Percentiles rank a stretch among this genome's conserved stretches.
These are phyloP conservation scores for Elongisporangium undulatum DNA, from an alignment of 352 stramenopile genomes.

Conservation along the genomic window DNA sequence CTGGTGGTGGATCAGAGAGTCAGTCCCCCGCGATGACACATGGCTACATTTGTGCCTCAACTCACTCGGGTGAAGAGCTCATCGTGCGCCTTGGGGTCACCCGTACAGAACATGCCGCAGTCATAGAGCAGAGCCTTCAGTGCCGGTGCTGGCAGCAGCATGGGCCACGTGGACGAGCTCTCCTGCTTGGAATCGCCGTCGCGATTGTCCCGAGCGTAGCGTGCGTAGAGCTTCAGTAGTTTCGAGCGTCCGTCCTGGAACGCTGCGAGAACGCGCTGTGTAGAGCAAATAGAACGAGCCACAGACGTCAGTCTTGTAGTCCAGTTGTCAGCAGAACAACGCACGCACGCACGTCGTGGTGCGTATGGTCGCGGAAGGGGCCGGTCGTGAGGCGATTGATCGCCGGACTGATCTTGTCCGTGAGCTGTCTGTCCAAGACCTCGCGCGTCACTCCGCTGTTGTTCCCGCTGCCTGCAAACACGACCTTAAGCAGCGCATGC, in stretches of 20 bases:
- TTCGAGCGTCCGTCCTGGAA: conserved; percentile 77
- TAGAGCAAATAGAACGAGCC: neutral
- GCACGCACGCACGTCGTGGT: conserved; percentile 50
- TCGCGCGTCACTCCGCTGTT: conserved; percentile 8
- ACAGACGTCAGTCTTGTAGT: neutral
- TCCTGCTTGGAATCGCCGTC: conserved; percentile 9
- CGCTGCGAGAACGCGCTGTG: conserved; percentile 56
- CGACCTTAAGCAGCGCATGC: conserved; percentile 49
- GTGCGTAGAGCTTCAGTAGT: conserved; percentile 62
- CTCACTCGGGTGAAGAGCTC: conserved; percentile 26
- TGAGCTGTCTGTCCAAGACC: conserved; percentile 40
- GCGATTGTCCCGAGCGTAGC: conserved; percentile 45
- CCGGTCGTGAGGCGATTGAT: conserved; percentile 56
- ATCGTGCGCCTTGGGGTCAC: conserved; percentile 48
- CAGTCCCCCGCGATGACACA: neutral
- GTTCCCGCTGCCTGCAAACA: conserved; percentile 19
- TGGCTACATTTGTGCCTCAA: neutral
- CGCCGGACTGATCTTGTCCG: conserved; percentile 37
- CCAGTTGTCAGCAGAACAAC: neutral
- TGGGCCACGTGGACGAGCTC: conserved; percentile 30
- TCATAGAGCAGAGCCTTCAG: conserved; percentile 74
- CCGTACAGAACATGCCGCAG: conserved; percentile 70
- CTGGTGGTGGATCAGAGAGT: conserved; percentile 8
- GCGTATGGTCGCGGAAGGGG: conserved; percentile 68
- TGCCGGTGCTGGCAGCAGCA: conserved; percentile 32